phyloP scores from a whole-genome alignment of 2,329 filamentous ascomycete genomes.

The Monilinia laxa region DNA sequence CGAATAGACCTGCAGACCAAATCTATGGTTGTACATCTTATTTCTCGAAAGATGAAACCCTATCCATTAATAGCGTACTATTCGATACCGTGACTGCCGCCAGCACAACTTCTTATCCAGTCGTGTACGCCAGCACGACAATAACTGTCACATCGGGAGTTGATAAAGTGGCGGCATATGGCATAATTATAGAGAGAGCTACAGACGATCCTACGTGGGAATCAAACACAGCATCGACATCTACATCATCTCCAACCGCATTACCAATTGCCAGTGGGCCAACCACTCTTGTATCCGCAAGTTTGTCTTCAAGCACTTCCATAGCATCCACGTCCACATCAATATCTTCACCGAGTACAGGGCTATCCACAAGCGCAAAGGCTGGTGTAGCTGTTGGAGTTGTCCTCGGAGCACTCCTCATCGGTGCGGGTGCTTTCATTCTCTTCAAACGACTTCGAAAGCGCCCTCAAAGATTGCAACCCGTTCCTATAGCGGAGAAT shows the following conservation, averaged over 20 bases:
- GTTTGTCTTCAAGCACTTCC: neutral
- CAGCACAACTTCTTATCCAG: neutral
- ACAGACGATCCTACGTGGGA: constrained; percentile 9
- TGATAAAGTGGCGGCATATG: constrained; percentile 9
- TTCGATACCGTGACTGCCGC: constrained; percentile 9
- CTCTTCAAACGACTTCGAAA: neutral
- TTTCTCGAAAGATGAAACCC: neutral
- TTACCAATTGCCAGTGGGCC: neutral
- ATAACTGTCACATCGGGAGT: constrained; percentile 4
- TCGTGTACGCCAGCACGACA: constrained; percentile 2
- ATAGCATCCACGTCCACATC: neutral
- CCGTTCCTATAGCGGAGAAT: neutral
- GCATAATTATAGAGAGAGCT: constrained; percentile 18
- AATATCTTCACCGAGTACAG: neutral
- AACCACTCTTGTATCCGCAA: neutral
- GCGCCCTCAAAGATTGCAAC: neutral
- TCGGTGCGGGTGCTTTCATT: neutral
- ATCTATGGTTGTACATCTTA: constrained; percentile 19
- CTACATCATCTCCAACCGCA: neutral
- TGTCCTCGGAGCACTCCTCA: neutral
- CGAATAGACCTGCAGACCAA: constrained; percentile 1
- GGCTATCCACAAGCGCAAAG: neutral
- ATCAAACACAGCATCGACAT: constrained; percentile 1
- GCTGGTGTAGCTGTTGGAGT: neutral
- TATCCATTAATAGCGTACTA: constrained; percentile 7